Base-by-base conservation (phyloP, 805 yeast species). In the Ogataea angusta region DNA sequence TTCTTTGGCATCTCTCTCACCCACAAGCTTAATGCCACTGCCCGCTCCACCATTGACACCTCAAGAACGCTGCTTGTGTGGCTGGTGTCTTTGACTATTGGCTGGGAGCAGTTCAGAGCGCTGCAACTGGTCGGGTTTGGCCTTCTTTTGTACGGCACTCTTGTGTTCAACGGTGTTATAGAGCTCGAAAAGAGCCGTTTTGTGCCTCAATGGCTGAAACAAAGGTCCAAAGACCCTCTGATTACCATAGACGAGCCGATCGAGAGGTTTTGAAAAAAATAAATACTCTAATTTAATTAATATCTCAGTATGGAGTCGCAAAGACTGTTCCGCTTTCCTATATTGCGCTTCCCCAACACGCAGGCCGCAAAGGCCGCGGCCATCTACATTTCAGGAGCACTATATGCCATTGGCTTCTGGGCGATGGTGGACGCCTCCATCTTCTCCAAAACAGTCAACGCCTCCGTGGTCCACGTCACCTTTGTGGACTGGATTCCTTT, bases 401-500 rank as follows among this genome's bases (percentile, higher is more conserved):
- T 85, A 21, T 91, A 85, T 52, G 85, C 96, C 28, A 62, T 84
- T 40, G 98, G 96, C 6, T 82, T 91, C 59, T 91, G 96, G 95
- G 68, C 82, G 15, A 78, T 91, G 63, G 64, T 93, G 14, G 98
- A 91, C 63, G 87, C 96, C 1, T 89, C 95, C 2, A 74, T 93
- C 25, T 91, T 78, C 63, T 84, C 95, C 31, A 82, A 79, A 49
- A 83, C 88, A 13, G 82, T 82, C 34, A 91, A 91, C 68, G 95
- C 89, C 0, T 83, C 95, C 0, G 70, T 71, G 31, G 87, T 89
- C 6, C 97, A 91, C 60, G 87, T 93, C 21, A 80, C 91, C 4
- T 86, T 91, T 57, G 82, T 87, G 29, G 99, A 91, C 66, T 91
- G 99, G 99, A 78, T 93, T 37, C 99, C 99, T 4, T 80, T 85